Conservation (phyloP, 306 rosid species). For the Fragaria nilgerrensis region DNA sequence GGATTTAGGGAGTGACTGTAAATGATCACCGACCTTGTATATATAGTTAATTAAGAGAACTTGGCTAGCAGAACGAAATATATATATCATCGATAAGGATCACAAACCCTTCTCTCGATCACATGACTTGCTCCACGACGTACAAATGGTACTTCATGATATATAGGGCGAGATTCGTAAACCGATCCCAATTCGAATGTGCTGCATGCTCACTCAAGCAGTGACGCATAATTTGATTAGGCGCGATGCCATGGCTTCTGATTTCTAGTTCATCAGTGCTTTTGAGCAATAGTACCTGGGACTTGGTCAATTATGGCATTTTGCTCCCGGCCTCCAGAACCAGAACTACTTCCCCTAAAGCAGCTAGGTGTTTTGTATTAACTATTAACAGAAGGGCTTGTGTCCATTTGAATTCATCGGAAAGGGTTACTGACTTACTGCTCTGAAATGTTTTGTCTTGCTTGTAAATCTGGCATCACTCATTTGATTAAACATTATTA, state of each 20-base stretch:
- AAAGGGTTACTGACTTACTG: too few species aligned
- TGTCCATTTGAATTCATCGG: too few species aligned
- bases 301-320: neutral
- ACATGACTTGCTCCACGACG: neutral
- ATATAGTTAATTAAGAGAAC: too few species aligned
- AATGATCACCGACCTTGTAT: neutral
- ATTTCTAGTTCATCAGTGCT: neutral
- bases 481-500: too few species aligned
- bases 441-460: too few species aligned
- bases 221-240: neutral
- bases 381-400: too few species aligned
- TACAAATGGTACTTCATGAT: too few species aligned
- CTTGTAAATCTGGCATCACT: too few species aligned
- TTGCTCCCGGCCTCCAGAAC: neutral
- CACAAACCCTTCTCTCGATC: neutral
- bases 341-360: neutral
- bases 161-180: too few species aligned
- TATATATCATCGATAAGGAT: neutral
- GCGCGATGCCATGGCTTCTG: neutral
- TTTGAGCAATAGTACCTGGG: neutral
- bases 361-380: too few species aligned
- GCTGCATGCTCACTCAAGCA: neutral
- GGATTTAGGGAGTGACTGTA: neutral
- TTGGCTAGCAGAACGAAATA: neutral
- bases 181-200: too few species aligned